Conservation (phyloP, 2,329 filamentous ascomycete species). For the Orbilia quercus region DNA sequence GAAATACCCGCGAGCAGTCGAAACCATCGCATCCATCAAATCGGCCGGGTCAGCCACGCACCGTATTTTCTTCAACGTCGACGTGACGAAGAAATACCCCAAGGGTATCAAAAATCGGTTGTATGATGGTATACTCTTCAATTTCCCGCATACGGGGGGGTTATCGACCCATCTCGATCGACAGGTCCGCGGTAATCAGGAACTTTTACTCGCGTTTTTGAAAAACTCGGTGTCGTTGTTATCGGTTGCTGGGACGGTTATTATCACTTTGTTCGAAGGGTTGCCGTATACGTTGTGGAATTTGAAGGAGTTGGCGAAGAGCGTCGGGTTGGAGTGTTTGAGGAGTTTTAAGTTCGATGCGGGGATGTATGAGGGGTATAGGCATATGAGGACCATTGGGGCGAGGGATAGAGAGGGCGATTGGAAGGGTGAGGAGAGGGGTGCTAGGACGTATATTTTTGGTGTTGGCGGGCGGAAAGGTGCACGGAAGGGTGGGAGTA, state of each 20-base stretch:
- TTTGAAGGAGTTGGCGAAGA: conserved; percentile 76
- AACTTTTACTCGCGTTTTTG: conserved; percentile 36
- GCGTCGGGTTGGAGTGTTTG: conserved; percentile 76
- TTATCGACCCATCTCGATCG: conserved; percentile 92
- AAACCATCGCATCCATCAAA: conserved; percentile 12
- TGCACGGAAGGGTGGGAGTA: conserved; percentile 16
- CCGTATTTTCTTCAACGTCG: conserved; percentile 49
- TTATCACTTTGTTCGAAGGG: conserved; percentile 91
- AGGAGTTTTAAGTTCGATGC: conserved; percentile 77
- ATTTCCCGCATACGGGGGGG: conserved; percentile 96
- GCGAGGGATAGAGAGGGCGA: conserved; percentile 56
- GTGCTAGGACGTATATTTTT: conserved; percentile 59
- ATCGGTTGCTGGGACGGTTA: conserved; percentile 60
- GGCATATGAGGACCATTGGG: conserved; percentile 64
- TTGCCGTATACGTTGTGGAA: conserved; percentile 98
- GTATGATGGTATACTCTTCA: conserved; percentile 88
- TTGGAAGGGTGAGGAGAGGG: conserved; percentile 60
- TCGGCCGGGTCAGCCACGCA: too few relatives aligned
- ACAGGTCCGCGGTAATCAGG: conserved; percentile 90
- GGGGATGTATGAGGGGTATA: conserved; percentile 77
- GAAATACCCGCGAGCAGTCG: conserved; percentile 79
- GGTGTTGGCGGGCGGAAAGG: conserved; percentile 50
- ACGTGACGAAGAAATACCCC: conserved; percentile 62
- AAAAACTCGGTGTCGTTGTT: conserved; percentile 27
- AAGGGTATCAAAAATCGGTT: conserved; percentile 59